These are phyloP conservation scores for Boletus rex-veris DNA, from an alignment of 768 basidiomycete genomes.

Conservation along the genomic window DNA sequence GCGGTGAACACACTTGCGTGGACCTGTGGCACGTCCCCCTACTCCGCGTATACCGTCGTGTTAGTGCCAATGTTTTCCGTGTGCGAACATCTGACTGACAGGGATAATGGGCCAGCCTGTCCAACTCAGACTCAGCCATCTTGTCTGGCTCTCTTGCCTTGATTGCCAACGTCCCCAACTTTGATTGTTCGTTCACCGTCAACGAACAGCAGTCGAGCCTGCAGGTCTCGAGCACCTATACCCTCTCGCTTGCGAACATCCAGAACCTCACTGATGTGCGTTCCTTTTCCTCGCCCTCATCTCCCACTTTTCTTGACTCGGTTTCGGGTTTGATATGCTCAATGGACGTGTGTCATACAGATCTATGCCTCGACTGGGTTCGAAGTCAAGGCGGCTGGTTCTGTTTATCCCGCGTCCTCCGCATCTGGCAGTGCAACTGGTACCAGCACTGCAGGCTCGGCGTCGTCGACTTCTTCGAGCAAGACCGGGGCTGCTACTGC, in stretches of 20 bases:
- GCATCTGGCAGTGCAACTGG: slow-evolving; percentile 20
- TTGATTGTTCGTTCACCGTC: slow-evolving; percentile 55
- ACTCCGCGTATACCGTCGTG: slow-evolving; percentile 47
- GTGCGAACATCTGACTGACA: slow-evolving; percentile 7
- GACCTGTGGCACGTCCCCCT: slow-evolving; percentile 46
- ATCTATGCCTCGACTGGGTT: slow-evolving; percentile 59
- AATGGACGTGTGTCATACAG: slow-evolving; percentile 29
- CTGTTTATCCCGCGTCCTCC: slow-evolving; percentile 45
- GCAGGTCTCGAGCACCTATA: slow-evolving; percentile 45
- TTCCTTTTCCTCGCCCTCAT: slow-evolving; percentile 4
- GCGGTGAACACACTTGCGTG: slow-evolving; percentile 58
- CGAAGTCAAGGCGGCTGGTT: slow-evolving; percentile 55
- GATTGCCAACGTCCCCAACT: slow-evolving; percentile 52
- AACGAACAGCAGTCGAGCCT: slow-evolving; percentile 43
- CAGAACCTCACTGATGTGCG: slow-evolving; percentile 54
- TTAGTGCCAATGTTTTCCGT: slow-evolving; percentile 14
- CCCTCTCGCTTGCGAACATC: slow-evolving; percentile 46
- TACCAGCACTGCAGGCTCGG: slow-evolving; percentile 13
- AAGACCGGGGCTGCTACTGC: slow-evolving; percentile 10
- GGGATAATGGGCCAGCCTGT: slow-evolving; percentile 33
- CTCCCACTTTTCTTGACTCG: too few species aligned
- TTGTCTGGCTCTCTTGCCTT: slow-evolving; percentile 37
- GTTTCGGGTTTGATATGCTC: background rate
- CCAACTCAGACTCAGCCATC: slow-evolving; percentile 41
- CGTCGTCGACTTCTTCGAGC: slow-evolving; percentile 16